Evolutionary conservation across 73 alveolate species (phyloP), one percentile per base, ranked within the genome.

Genomic region (Tetrahymena borealis): DNA sequence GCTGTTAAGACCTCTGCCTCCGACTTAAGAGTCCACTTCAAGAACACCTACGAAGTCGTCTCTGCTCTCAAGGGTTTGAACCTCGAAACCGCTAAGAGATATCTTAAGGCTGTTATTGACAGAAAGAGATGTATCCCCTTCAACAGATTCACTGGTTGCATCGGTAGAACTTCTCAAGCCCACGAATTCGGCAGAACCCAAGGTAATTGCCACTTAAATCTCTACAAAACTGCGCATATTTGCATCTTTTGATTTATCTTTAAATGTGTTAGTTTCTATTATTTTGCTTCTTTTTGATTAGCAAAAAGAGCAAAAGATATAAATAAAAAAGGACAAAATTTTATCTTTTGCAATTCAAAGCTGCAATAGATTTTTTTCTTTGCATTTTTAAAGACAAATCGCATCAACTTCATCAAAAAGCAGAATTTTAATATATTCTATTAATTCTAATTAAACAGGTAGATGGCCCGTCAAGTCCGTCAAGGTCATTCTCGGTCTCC

Each of bases 391-490:
- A 13, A 60, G n/a, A 60, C 16, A 60, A 60, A 24, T 32, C n/a
- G 85, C 85, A 60, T 60, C 11, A 0, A n/a, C n/a, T 15, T 60
- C 28, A 15, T 60, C 35, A 60, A 60, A 24, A 24, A 13, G n/a
- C n/a, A 24, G 38, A 60, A 15, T 60, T 28, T 13, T 36, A 79
- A 79, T 40, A 24, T 28, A 36, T 36, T 36, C 43, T 79, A 79
- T 92, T 39, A 24, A 16, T n/a, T 24, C 24, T 24, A 20, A n/a
- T 60, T 78, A 78, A 32, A 36, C 90, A 92, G 95, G 99, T 39
- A 97, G 99, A 96, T 98, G 98, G 98, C 99, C 99, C 32, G 99
- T 97, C 91, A 98, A 98, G 96, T 96, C 99, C 38, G 98, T 97
- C 92, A 97, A 96, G 94, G 91, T 96, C 94, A 94, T 98, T 31